Base-by-base conservation (phyloP, 129 eudicot species). In the Calendula officinalis region DNA sequence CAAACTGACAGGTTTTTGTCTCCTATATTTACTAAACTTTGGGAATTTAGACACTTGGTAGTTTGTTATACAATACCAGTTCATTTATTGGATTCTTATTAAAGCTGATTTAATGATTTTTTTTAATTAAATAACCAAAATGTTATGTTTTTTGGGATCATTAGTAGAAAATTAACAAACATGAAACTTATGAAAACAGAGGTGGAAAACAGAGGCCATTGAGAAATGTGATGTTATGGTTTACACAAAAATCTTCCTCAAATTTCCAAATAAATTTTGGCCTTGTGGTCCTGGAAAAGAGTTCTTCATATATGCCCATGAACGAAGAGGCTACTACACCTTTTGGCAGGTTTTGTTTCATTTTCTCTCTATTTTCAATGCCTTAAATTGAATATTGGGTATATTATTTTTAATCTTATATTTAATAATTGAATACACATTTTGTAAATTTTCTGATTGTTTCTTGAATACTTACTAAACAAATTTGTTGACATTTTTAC, bases 261-360 rank as follows among this genome's bases (percentile, higher is more conserved):
- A 85, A 78, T 91, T 91, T 67, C 94, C 96, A 3, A 51, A 17
- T 30, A 82, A 74, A 64, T 91, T 91, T 64, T 91, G 98, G 98
- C 94, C 96, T 4, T 83, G 88, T 77, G 98, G 90, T n/a, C 76
- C 86, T 0, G 96, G 74, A 30, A 84, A 82, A 67, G 96, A 91
- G 78, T 91, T 91, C 74, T 91, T 91, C 77, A 82, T 91, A 42
- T 91, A 82, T 47, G 98, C 96, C 47, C 96, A 87, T 56, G 86
- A 91, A 71, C 62, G 86, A 53, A 71, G 98, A 77, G 95, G 97
- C 56, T 90, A 86, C 84, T 90, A 77, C 82, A 86, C 97, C 32
- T 86, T 90, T 72, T 90, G 97, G 97, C 97, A 90, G 97, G 97
- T 90, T 90, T 62, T 3, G 88, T 45, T 44, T 66, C 0, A 10